These are phyloP conservation scores for Plasmodium chabaudi DNA, from an alignment of 169 alveolate genomes.

Conservation along the genomic window DNA sequence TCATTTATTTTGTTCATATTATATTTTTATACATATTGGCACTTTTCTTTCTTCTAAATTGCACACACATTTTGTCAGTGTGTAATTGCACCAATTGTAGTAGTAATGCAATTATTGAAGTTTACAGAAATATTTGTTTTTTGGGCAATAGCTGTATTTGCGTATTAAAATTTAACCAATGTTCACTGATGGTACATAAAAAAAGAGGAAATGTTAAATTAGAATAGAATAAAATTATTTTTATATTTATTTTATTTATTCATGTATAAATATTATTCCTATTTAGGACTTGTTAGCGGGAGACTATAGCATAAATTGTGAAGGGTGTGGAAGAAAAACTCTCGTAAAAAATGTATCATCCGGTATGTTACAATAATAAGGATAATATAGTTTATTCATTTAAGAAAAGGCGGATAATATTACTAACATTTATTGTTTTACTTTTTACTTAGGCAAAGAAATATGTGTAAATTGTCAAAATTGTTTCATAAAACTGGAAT, in stretches of 20 bases:
- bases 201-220: too few relatives aligned
- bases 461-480: conserved; percentile 50
- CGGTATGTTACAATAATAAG: conserved; percentile 10
- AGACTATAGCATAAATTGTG: conserved; percentile 59
- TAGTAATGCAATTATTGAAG: conserved; percentile 42
- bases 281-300: conserved; percentile 39
- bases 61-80: conserved; percentile 7
- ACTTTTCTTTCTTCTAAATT: neutral
- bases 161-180: conserved; percentile 58
- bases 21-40: neutral
- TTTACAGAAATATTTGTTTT: conserved; percentile 64
- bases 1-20: neutral
- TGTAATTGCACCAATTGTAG: conserved; percentile 49
- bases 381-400: neutral
- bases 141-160: conserved; percentile 63
- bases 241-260: neutral
- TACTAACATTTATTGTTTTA: neutral
- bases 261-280: neutral
- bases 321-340: conserved; percentile 61
- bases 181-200: conserved; percentile 50
- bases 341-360: conserved; percentile 57
- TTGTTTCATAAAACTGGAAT: conserved; percentile 56
- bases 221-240: conserved; percentile 3
- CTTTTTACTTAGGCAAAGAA: conserved; percentile 35
- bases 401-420: neutral